A percentile compares a stretch with the other conserved stretches of the same genome.
Evolutionary conservation across 2,329 filamentous ascomycete genomes (phyloP).

Genomic region (Didymellaceae sp.): DNA sequence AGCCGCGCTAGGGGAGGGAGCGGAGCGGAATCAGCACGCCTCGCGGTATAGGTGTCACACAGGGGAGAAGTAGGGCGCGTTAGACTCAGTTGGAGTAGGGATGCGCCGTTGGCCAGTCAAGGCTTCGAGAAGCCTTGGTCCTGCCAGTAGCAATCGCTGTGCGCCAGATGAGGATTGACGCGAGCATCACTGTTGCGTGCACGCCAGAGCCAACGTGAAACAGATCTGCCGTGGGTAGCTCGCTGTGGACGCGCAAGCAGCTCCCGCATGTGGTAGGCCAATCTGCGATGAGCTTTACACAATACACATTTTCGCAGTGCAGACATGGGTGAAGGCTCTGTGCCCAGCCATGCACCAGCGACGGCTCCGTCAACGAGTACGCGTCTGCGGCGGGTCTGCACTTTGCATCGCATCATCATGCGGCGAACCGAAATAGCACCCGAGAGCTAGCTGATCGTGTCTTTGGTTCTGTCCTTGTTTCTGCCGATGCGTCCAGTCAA

Average conservation of each 20-base stretch:
- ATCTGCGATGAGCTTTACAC: slow-evolving; percentile 15
- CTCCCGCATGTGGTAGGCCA: slow-evolving; percentile 12
- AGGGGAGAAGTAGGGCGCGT: slow-evolving; percentile 17
- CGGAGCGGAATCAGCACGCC: slow-evolving; percentile 36
- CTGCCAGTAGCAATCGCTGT: not conserved
- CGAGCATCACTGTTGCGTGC: slow-evolving; percentile 24
- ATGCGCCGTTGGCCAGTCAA: slow-evolving; percentile 21
- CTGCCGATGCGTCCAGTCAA: not conserved
- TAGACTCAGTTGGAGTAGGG: slow-evolving; percentile 14
- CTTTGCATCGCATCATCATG: slow-evolving; percentile 8
- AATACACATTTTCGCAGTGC: slow-evolving; percentile 5
- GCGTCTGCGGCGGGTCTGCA: slow-evolving; percentile 12
- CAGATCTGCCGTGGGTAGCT: slow-evolving; percentile 37
- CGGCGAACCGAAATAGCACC: slow-evolving; percentile 18
- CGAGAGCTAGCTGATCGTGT: not conserved
- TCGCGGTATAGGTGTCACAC: slow-evolving; percentile 19
- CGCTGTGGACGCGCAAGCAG: slow-evolving; percentile 42
- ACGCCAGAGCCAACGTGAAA: slow-evolving; percentile 36
- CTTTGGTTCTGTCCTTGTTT: not conserved
- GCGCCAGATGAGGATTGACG: slow-evolving; percentile 26
- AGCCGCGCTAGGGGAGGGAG: slow-evolving; percentile 40
- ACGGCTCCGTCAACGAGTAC: slow-evolving; percentile 11
- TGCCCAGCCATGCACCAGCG: slow-evolving; percentile 4
- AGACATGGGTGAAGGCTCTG: slow-evolving; percentile 1
- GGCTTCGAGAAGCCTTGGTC: slow-evolving; percentile 14